phyloP scores from a whole-genome alignment of 768 basidiomycete species.

The Auricularia sp. region DNA sequence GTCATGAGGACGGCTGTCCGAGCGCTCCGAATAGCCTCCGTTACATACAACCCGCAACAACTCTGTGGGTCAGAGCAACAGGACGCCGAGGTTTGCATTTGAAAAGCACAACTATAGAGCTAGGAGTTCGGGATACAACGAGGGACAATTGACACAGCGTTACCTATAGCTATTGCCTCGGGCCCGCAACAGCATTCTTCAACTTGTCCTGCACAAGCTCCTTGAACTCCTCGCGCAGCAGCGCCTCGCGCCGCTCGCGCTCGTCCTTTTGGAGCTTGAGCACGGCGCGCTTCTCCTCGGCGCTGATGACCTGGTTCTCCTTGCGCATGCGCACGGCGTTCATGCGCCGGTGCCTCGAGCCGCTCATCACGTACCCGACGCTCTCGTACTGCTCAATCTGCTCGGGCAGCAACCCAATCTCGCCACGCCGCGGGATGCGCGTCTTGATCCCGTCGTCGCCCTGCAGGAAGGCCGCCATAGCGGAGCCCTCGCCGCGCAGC shows the following conservation, averaged over 20 bases:
- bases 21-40: no score
- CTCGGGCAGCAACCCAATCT: conserved; percentile 85
- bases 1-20: no score
- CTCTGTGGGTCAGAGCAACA: no score
- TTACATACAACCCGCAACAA: no score
- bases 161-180: not conserved
- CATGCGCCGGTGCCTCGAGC: conserved; percentile 90
- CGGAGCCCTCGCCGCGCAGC: conserved; percentile 89
- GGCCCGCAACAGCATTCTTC: conserved; percentile 33
- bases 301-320: conserved; percentile 98
- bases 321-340: conserved; percentile 98
- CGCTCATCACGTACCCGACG: conserved; percentile 97
- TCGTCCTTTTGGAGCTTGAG: conserved; percentile 93
- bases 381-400: conserved; percentile 82
- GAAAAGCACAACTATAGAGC: no score
- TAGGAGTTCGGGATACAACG: no score
- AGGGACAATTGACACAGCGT: no score
- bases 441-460: conserved; percentile 54
- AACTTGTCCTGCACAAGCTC: conserved; percentile 72
- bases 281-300: conserved; percentile 96
- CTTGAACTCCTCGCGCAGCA: conserved; percentile 82
- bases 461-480: conserved; percentile 94
- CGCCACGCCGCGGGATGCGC: conserved; percentile 97
- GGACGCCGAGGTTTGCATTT: no score
- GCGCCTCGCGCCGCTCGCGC: conserved; percentile 79